phyloP scores from a whole-genome alignment of 768 basidiomycete species.

The Sarcodon sp. region DNA sequence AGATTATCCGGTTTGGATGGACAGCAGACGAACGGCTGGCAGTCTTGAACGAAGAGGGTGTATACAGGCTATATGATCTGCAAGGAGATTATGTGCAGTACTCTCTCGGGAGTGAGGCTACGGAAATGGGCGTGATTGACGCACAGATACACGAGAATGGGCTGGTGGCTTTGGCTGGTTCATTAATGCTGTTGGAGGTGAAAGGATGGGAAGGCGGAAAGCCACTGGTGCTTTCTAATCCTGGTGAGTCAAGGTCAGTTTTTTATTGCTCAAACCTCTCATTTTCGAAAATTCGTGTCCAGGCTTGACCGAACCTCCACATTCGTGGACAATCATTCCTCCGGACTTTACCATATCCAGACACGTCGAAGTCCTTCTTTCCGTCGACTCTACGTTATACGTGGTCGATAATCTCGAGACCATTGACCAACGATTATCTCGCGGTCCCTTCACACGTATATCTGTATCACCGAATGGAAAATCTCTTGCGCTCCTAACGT shows the following conservation, averaged over 20 bases:
- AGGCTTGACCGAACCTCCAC: constrained; percentile 72
- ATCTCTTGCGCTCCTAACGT: constrained; percentile 74
- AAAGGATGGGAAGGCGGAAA: constrained; percentile 80
- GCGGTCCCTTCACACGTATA: constrained; percentile 83
- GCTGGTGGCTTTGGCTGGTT: constrained; percentile 72
- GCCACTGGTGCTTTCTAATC: constrained; percentile 58
- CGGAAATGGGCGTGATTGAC: constrained; percentile 73
- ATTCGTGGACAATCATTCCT: constrained; percentile 81
- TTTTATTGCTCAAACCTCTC: neutral
- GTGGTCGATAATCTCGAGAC: constrained; percentile 83
- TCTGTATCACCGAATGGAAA: constrained; percentile 92
- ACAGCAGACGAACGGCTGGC: constrained; percentile 71
- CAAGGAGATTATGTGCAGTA: constrained; percentile 79
- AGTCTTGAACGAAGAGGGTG: constrained; percentile 85
- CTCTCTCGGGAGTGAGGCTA: constrained; percentile 72
- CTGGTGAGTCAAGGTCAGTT: constrained; percentile 37
- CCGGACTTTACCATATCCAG: constrained; percentile 83
- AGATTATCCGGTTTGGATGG: constrained; percentile 77
- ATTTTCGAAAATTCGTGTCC: neutral
- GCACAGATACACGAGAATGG: constrained; percentile 82
- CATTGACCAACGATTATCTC: constrained; percentile 76
- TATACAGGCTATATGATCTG: constrained; percentile 81
- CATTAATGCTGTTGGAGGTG: constrained; percentile 69
- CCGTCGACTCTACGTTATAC: constrained; percentile 68
- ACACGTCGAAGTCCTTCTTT: constrained; percentile 82